Evolutionary conservation across 2,329 filamentous ascomycete species (phyloP).

Genomic region (Parafenestella ontariensis): DNA sequence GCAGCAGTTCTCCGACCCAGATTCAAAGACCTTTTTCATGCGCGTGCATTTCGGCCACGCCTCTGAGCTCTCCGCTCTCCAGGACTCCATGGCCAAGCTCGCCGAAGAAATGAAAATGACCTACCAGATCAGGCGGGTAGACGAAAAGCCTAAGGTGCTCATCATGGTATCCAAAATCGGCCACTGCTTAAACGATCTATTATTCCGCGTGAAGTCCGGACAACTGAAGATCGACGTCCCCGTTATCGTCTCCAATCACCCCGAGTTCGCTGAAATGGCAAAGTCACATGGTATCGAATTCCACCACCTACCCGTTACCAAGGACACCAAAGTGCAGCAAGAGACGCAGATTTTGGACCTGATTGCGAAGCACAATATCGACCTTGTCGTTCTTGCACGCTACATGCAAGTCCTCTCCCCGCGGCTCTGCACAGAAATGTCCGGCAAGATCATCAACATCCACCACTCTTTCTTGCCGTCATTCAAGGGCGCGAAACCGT

Average conservation of each 20-base stretch:
- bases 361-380: slow-evolving; percentile 71
- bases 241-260: slow-evolving; percentile 82
- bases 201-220: slow-evolving; percentile 78
- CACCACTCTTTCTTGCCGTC: slow-evolving; percentile 86
- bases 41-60: slow-evolving; percentile 79
- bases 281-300: slow-evolving; percentile 79
- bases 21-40: slow-evolving; percentile 83
- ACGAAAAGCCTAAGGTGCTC: slow-evolving; percentile 75
- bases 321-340: slow-evolving; percentile 78
- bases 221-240: slow-evolving; percentile 79
- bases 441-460: slow-evolving; percentile 89
- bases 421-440: slow-evolving; percentile 77
- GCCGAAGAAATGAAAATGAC: slow-evolving; percentile 71
- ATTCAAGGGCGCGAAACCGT: slow-evolving; percentile 89
- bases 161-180: slow-evolving; percentile 93
- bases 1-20: slow-evolving; percentile 82
- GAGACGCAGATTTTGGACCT: slow-evolving; percentile 75
- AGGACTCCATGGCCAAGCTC: slow-evolving; percentile 67
- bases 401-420: slow-evolving; percentile 90
- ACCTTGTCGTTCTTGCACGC: slow-evolving; percentile 80
- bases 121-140: slow-evolving; percentile 72
- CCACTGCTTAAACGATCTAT: slow-evolving; percentile 82
- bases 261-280: slow-evolving; percentile 73
- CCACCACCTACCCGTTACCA: slow-evolving; percentile 79
- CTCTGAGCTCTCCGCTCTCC: slow-evolving; percentile 50